phyloP scores from a whole-genome alignment of 371 early-diverging fungal species.

The Enterocytospora artemiae region DNA sequence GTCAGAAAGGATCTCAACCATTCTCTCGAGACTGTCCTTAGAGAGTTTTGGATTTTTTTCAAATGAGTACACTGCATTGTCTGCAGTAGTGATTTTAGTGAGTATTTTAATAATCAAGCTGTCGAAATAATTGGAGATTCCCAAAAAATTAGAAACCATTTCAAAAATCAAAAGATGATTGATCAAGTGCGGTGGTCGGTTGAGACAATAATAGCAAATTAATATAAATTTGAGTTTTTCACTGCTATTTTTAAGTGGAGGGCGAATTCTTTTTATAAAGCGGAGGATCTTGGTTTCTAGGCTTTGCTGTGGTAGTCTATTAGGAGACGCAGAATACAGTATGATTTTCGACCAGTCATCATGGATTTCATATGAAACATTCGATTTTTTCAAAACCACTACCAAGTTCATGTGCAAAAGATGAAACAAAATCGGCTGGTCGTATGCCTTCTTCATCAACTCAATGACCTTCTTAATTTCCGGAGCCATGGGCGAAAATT shows the following conservation, averaged over 20 bases:
- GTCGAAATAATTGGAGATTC: constrained; percentile 24
- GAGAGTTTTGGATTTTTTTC: constrained; percentile 32
- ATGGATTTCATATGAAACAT: constrained; percentile 19
- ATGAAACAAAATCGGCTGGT: constrained; percentile 48
- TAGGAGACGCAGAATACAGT: constrained; percentile 9
- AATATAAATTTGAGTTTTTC: constrained; percentile 33
- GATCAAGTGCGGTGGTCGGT: constrained; percentile 18
- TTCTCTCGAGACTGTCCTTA: constrained; percentile 5
- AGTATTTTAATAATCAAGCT: constrained; percentile 33
- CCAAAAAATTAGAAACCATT: constrained; percentile 36
- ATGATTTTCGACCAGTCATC: constrained; percentile 45
- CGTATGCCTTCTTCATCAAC: constrained; percentile 38
- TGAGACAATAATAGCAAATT: constrained; percentile 36
- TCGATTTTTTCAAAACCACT: constrained; percentile 3
- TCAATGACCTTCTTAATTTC: constrained; percentile 25
- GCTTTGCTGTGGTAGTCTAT: constrained; percentile 29
- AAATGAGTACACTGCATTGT: constrained; percentile 5
- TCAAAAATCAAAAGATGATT: constrained; percentile 46
- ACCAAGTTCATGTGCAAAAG: constrained; percentile 19
- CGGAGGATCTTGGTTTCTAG: constrained; percentile 37
- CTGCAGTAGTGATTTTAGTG: background rate
- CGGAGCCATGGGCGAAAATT: background rate
- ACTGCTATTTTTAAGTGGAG: constrained; percentile 1
- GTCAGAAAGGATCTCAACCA: constrained; percentile 19
- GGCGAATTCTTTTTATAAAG: constrained; percentile 27